Evolutionary conservation across 495 filamentous ascomycete genomes (phyloP).

Genomic region (Podospora tetraspora): DNA sequence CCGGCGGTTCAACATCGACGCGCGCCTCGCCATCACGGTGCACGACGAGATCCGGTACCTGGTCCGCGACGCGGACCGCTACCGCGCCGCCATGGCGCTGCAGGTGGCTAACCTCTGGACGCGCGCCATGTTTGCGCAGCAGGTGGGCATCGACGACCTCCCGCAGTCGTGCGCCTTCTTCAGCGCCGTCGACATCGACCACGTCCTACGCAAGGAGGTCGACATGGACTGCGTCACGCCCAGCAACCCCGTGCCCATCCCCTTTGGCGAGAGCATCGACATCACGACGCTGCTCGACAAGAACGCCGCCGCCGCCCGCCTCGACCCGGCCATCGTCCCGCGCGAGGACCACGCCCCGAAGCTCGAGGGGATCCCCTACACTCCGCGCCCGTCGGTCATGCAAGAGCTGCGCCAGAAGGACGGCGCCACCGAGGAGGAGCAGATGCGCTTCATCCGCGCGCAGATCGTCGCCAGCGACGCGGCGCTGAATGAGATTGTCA

Average conservation of each 20-base stretch:
- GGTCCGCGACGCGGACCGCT: slow-evolving; percentile 78
- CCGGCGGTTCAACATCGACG: slow-evolving; percentile 75
- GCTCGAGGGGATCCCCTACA: slow-evolving; percentile 59
- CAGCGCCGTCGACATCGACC: slow-evolving; percentile 89
- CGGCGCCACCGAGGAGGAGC: slow-evolving; percentile 22
- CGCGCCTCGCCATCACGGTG: slow-evolving; percentile 86
- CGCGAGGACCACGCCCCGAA: slow-evolving; percentile 38
- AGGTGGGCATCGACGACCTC: slow-evolving; percentile 92
- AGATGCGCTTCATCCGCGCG: slow-evolving; percentile 66
- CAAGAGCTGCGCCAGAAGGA: slow-evolving; percentile 46
- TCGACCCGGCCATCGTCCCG: slow-evolving; percentile 60
- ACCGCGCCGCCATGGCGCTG: slow-evolving; percentile 81
- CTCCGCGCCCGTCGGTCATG: slow-evolving; percentile 74
- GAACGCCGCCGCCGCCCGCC: slow-evolving; percentile 52
- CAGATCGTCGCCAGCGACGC: slow-evolving; percentile 74
- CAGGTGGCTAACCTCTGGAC: slow-evolving; percentile 97
- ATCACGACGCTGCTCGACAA: slow-evolving; percentile 66
- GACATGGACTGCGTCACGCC: slow-evolving; percentile 96
- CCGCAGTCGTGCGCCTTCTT: slow-evolving; percentile 94
- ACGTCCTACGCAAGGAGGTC: slow-evolving; percentile 91
- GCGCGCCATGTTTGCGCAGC: slow-evolving; percentile 90
- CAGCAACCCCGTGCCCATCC: slow-evolving; percentile 70
- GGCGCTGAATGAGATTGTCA: slow-evolving; percentile 69
- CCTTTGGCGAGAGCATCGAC: slow-evolving; percentile 78
- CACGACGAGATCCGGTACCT: slow-evolving; percentile 98